Evolutionary conservation across 129 eudicot species (phyloP).

Genomic region (Saposhnikovia divaricata): DNA sequence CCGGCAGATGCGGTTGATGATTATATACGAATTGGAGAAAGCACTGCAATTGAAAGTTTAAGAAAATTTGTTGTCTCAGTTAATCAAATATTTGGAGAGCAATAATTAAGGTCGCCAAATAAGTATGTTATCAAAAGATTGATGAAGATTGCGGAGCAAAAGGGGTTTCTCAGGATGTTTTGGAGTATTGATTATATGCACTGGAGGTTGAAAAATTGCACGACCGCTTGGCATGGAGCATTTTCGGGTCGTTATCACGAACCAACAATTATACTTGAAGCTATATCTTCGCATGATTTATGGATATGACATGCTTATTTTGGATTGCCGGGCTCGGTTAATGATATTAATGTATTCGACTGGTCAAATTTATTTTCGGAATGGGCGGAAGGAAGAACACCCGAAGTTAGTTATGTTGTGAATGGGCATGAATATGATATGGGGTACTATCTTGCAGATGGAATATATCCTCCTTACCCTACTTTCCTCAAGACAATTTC

Average conservation of each 20-base stretch:
- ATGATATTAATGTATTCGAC: background rate
- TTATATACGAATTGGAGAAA: too few species aligned
- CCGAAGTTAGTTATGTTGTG: background rate
- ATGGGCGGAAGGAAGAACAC: background rate
- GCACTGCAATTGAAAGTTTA: too few species aligned
- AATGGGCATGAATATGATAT: background rate
- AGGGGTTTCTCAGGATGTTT: background rate
- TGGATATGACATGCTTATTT: constrained; percentile 6
- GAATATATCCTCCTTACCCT: background rate
- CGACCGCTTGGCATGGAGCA: background rate
- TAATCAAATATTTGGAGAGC: too few species aligned
- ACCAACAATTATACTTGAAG: constrained; percentile 4
- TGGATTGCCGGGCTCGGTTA: background rate
- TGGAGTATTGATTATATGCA: constrained; percentile 6
- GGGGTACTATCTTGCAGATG: background rate
- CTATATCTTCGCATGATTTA: too few species aligned
- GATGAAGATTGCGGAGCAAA: too few species aligned
- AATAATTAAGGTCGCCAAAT: too few species aligned
- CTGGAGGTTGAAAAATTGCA: background rate
- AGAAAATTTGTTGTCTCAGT: too few species aligned
- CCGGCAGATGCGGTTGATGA: too few species aligned
- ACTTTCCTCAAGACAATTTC: background rate
- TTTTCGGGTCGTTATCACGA: background rate
- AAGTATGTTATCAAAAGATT: too few species aligned
- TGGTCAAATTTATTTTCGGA: background rate